phyloP scores from a whole-genome alignment of 176 grass and related monocot species.

The Eragrostis curvula region DNA sequence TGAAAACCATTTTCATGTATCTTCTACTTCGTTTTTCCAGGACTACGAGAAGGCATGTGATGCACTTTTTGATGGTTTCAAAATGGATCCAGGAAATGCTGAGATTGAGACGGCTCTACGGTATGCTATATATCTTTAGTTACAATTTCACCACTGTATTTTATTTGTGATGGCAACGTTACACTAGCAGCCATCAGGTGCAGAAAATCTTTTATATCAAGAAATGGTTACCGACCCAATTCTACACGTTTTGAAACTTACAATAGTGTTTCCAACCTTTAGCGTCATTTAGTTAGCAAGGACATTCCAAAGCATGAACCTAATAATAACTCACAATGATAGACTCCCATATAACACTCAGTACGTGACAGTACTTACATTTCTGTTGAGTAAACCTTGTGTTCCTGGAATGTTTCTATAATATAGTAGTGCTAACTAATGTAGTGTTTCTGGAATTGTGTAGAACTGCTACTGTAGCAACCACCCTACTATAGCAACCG shows the following conservation, averaged over 20 bases:
- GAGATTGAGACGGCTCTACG: slow-evolving; percentile 16
- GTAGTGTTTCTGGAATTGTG: no score
- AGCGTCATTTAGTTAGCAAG: background rate
- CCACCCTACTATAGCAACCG: no score
- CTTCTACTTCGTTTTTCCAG: slow-evolving; percentile 25
- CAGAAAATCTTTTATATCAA: no score
- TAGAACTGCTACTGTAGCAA: no score
- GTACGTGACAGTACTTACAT: background rate
- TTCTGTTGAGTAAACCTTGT: no score
- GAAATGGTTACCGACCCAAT: background rate
- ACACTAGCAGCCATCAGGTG: no score
- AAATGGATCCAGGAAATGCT: slow-evolving; percentile 24
- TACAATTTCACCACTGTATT: background rate
- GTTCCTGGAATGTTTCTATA: no score
- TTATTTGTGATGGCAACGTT: background rate
- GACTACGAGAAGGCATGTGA: slow-evolving; percentile 39
- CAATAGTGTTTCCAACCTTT: background rate
- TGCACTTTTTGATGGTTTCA: slow-evolving; percentile 39
- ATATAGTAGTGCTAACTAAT: no score
- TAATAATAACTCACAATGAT: background rate
- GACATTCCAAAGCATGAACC: background rate
- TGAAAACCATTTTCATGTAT: background rate
- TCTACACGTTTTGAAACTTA: background rate
- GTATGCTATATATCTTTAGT: background rate
- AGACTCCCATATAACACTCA: background rate